Percentiles rank a stretch among this genome's conserved stretches.
Evolutionary conservation across 73 alveolate species (phyloP).

Genomic region (Paramecium sexaurelia): DNA sequence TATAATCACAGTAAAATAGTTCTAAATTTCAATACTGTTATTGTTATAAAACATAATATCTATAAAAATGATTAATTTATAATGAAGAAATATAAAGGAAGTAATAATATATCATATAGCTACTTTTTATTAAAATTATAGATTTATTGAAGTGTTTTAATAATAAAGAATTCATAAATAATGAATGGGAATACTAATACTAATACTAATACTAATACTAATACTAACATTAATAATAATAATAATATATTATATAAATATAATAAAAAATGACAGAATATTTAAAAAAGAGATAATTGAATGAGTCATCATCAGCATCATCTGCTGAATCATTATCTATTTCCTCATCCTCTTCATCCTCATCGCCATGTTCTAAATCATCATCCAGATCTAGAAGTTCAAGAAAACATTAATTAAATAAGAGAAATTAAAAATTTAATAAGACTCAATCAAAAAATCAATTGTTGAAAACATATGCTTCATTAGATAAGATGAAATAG

Average conservation of each 20-base stretch:
- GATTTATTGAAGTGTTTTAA: no score
- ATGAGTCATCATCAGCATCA: conserved; percentile 45
- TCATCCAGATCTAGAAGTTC: conserved; percentile 52
- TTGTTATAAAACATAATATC: no score
- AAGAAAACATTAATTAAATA: neutral
- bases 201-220: no score
- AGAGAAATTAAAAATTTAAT: neutral
- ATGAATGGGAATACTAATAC: no score
- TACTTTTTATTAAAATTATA: no score
- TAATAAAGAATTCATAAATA: no score
- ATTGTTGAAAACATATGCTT: conserved; percentile 7
- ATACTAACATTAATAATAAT: no score
- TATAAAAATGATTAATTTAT: no score
- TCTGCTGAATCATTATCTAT: conserved; percentile 37
- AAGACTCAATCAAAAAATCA: conserved; percentile 31
- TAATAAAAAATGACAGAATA: neutral
- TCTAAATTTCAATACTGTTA: no score
- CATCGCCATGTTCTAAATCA: conserved; percentile 56
- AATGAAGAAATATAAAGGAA: no score
- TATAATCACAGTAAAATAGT: no score
- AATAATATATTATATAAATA: neutral
- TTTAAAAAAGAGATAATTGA: neutral
- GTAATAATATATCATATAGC: no score
- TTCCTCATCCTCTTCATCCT: conserved; percentile 33
- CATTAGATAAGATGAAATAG: conserved; percentile 51